Evolutionary conservation across 129 eudicot species (phyloP), one percentile per base, ranked within the genome.

Genomic region (Ambrosia artemisiifolia): DNA sequence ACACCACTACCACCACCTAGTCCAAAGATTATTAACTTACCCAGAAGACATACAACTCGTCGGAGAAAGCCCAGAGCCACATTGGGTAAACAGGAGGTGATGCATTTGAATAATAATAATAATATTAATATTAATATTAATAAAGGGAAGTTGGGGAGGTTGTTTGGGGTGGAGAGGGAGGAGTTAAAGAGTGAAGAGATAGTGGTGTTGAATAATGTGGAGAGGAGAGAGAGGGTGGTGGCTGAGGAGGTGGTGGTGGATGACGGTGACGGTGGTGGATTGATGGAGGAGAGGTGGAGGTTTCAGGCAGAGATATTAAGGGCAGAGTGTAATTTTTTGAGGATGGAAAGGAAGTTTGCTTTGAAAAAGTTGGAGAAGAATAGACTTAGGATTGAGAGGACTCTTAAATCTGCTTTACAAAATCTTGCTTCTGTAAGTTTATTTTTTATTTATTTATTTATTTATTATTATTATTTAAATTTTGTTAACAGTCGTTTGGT

Each of bases 301-400:
- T 90, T 93, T 80, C 96, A 92, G 66, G 89, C 94, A 50, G 98
- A 92, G 81, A 89, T 89, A 42, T 77, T 92, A 71, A 85, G 98
- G 67, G 98, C 98, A 0, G 98, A 92, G 56, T 89, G 96, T 75
- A 87, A 83, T 18, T 83, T 87, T 32, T 77, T 90, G 88, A 93
- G 98, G 63, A 82, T 83, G 85, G 96, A 93, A 47, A 93, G 92
- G 66, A 85, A 93, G 71, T 63, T 90, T 32, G 92, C 95, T 54
- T 68, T 83, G 78, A 87, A 85, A 81, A 93, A 88, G 24, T 49
- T 93, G 85, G 90, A 90, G 70, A 90, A 78, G 61, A 88, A 93
- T 77, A 35, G 86, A 59, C 71, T 76, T 13, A 75, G 88, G 62
- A 76, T 85, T 71, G 87, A 90, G 68, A 78, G 67, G 30, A 85